Evolutionary conservation across 345 rosid genomes (phyloP), one percentile per base, ranked within the genome.

Genomic region (Trapa bicornis): DNA sequence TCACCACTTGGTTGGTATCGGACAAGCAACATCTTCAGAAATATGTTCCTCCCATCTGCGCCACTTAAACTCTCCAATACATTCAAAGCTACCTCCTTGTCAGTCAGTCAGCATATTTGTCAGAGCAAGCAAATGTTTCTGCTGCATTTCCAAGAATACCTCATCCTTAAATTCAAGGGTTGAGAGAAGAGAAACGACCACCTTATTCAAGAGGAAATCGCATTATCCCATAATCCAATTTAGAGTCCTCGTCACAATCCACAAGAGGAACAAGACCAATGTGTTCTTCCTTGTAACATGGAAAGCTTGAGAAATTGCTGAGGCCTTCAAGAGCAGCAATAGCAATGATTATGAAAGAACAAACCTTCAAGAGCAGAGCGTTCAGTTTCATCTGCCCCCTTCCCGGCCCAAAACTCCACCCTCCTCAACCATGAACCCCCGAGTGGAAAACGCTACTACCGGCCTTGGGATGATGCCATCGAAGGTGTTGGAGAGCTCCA

Each of bases 391-490:
- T 60, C 75, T 39, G 69, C 37, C 5, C 67, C 83, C 4, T 65
- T 80, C 81, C 75, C 73, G 37, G 86, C 74, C 95, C 96, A 88
- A 48, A 90, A 83, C 82, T 94, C 97, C 10, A 84, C 61, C 71
- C 83, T 71, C 78, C 6, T 74, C 64, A 5, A 63, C 77, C 74
- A 79, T 70, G 68, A 94, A 85, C 42, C 99, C 99, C 64, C 62
- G 81, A 13, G 29, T 78, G 77, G 65, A 94, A 76, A 70, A 72
- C 29, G 62, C 82, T 77, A 52, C 42, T 39, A 81, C 58, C 22
- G 96, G 99, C 58, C 89, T 80, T 67, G 88, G 77, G 57, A 91
- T 73, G 80, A 94, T 80, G 71, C 91, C 97, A 16, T 80, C 91
- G 64, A 75, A 82, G 67, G 95, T 77, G 37, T 80, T 77, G 3